Evolutionary conservation across 805 yeast genomes (phyloP).

Genomic region (Kuraishia ogatae): DNA sequence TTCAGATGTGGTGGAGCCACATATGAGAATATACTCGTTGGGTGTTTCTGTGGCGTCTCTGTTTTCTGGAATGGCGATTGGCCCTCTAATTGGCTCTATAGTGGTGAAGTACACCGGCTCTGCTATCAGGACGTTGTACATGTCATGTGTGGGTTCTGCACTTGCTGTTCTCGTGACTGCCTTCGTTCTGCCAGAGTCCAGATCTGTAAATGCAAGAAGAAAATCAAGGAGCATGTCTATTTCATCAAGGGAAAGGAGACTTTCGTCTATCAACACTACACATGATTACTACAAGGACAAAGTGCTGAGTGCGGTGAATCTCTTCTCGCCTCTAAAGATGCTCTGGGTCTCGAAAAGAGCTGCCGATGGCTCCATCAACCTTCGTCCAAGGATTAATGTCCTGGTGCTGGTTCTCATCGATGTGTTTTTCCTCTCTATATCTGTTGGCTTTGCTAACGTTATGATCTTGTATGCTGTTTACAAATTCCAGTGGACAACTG

Average conservation of each 20-base stretch:
- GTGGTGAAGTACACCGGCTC: conserved; percentile 18
- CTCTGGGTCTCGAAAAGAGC: conserved; percentile 41
- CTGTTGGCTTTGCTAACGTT: conserved; percentile 31
- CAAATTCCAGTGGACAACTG: conserved; percentile 44
- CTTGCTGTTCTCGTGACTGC: conserved; percentile 25
- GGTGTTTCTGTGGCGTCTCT: conserved; percentile 53
- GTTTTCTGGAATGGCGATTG: conserved; percentile 52
- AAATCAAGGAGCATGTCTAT: conserved; percentile 34
- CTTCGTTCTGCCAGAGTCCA: conserved; percentile 51
- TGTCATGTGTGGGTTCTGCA: conserved; percentile 19
- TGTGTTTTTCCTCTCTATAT: conserved; percentile 28
- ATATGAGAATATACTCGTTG: conserved; percentile 45
- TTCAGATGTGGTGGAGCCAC: conserved; percentile 63
- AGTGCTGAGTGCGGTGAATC: conserved; percentile 10
- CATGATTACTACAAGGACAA: background rate
- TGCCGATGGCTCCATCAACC: conserved; percentile 15
- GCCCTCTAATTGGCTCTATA: conserved; percentile 52
- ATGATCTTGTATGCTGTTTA: conserved; percentile 45
- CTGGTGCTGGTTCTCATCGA: conserved; percentile 42
- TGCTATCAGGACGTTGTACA: conserved; percentile 21
- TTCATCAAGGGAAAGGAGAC: conserved; percentile 4
- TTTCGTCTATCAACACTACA: conserved; percentile 1
- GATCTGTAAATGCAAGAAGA: conserved; percentile 43
- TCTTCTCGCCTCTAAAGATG: conserved; percentile 40
- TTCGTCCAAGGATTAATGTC: conserved; percentile 34